Conservation (phyloP, 192 early-diverging fungal species). For the Rhizoclosmatium sp. region DNA sequence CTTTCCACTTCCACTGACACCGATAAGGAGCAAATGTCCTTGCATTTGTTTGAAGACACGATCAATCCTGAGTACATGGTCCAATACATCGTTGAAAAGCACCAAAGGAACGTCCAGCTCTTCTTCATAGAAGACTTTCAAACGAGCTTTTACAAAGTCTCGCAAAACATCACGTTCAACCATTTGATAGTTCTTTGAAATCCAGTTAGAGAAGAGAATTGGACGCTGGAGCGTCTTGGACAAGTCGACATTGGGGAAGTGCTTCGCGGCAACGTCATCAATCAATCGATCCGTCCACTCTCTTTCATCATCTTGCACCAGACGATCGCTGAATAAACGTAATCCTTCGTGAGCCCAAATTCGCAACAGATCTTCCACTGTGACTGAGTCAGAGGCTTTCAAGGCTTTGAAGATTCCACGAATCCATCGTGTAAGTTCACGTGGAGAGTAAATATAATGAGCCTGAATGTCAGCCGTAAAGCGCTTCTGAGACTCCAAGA, state of each 20-base stretch:
- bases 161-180: conserved; percentile 89
- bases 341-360: conserved; percentile 99
- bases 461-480: conserved; percentile 99
- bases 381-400: conserved; percentile 78
- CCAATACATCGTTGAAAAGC: conserved; percentile 96
- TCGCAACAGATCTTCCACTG: conserved; percentile 84
- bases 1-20: conserved; percentile 96
- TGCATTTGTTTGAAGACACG: conserved; percentile 97
- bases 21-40: conserved; percentile 98
- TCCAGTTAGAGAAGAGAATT: conserved; percentile 97
- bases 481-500: conserved; percentile 82
- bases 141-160: conserved; percentile 90
- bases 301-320: conserved; percentile 88
- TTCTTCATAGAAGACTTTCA: conserved; percentile 99
- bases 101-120: conserved; percentile 97
- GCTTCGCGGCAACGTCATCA: conserved; percentile 79
- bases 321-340: conserved; percentile 97
- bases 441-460: conserved; percentile 99
- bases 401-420: conserved; percentile 97
- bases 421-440: conserved; percentile 99
- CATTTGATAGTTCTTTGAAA: conserved; percentile 91
- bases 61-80: conserved; percentile 98
- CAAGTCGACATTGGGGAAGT: conserved; percentile 87
- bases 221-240: conserved; percentile 80
- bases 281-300: conserved; percentile 91